Evolutionary conservation across 2,329 filamentous ascomycete genomes (phyloP), one percentile per base, ranked within the genome.

Genomic region (Sordariomycetes sp.): DNA sequence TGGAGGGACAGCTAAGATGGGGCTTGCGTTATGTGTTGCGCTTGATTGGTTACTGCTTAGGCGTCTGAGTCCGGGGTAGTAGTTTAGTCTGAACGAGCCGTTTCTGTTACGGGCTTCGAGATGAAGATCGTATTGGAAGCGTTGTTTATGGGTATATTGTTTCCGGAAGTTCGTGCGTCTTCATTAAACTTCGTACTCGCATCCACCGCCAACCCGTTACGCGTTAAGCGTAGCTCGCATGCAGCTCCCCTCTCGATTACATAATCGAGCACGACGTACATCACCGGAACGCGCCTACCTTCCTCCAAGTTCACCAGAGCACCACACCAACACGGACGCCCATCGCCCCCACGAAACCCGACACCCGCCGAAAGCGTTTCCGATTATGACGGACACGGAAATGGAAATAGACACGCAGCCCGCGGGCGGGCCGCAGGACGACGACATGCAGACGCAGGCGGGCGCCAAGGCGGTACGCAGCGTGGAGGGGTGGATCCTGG

Each of bases 401-500:
- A 84, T 85, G 81, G 81, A 66, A 67, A 57, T 50, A 12, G 45
- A 50, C 22, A 24, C 12, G 45, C 45, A 50, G 20, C 65, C 71
- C 57, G 72, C 75, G 60, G 68, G 72, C 58, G 71, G 70, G 64
- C 79, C 80, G 65, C 75, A 80, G 61, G 74, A 75, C 64, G 82
- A 86, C 64, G 82, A 86, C 66, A 86, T 89, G 77, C 82, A 83
- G 65, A 91, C 88, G 7, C 80, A 82, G 64, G 76, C 79, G 42
- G 86, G 87, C 67, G 88, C 88, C 57, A 89, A 85, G 1, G 89
- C 89, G 25, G 89, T 94, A 59, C 87, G 89, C 65, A 90, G 86
- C 57, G 91, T 94, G 66, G 89, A 94, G 72, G 89, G 89, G 64
- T 94, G 89, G 89, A 94, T 94, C 70, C 77, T 94, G 65, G 84